These are phyloP conservation scores for Bretziella fagacearum DNA, from an alignment of 2,329 filamentous ascomycete genomes.

Conservation along the genomic window DNA sequence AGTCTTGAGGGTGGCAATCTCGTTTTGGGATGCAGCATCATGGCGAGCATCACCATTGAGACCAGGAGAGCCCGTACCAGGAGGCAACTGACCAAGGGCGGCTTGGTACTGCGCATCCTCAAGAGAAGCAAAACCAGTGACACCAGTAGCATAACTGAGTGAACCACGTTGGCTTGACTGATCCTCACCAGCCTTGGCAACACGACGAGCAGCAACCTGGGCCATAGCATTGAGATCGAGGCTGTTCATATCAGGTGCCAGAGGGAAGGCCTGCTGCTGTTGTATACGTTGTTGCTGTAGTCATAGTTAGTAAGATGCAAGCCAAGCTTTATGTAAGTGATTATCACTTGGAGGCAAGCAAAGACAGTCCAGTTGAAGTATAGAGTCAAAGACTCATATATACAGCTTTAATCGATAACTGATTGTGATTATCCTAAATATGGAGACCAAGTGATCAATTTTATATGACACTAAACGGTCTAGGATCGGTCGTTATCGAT, in stretches of 20 bases:
- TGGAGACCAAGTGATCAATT: too few relatives aligned
- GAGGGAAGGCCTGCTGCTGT: conserved; percentile 11
- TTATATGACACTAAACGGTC: too few relatives aligned
- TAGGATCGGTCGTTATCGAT: background rate
- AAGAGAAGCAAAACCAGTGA: conserved; percentile 67
- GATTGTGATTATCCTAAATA: too few relatives aligned
- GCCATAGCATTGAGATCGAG: conserved; percentile 12
- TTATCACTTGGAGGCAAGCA: too few relatives aligned
- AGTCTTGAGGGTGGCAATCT: conserved; percentile 74
- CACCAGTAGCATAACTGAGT: conserved; percentile 49
- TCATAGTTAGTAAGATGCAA: background rate
- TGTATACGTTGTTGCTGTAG: conserved; percentile 13
- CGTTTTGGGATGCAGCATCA: conserved; percentile 49
- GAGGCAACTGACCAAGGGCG: conserved; percentile 33
- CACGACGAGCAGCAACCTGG: conserved; percentile 10
- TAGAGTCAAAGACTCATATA: background rate
- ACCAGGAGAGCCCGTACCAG: conserved; percentile 34
- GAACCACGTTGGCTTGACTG: conserved; percentile 2
- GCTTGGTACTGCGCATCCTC: conserved; percentile 49
- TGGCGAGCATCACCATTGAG: conserved; percentile 44
- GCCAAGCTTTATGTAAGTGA: too few relatives aligned
- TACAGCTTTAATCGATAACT: background rate
- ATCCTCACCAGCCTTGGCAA: conserved; percentile 6
- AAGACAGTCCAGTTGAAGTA: too few relatives aligned
- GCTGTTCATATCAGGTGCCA: conserved; percentile 12